A percentile compares a stretch with the other conserved stretches of the same genome.
Evolutionary conservation across 495 filamentous ascomycete genomes (phyloP).

Genomic region (Hypomontagnella submonticulosa): DNA sequence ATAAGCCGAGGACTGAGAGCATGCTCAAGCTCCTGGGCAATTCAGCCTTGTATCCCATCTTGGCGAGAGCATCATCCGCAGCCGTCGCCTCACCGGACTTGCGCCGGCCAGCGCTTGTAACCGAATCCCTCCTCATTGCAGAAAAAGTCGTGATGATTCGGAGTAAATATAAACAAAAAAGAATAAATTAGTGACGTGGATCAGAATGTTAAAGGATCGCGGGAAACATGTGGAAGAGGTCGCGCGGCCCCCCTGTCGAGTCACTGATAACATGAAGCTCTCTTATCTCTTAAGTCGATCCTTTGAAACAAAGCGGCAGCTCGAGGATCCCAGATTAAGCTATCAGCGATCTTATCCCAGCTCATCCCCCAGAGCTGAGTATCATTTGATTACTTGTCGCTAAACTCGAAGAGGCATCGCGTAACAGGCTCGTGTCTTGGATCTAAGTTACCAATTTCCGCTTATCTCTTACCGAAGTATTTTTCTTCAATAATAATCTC

Average conservation of each 20-base stretch:
- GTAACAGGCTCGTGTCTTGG: slow-evolving; percentile 11
- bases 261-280: slow-evolving; percentile 31
- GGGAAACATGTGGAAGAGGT: not conserved
- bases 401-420: slow-evolving; percentile 35
- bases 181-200: slow-evolving; percentile 1
- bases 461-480: slow-evolving; percentile 1
- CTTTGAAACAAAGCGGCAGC: slow-evolving; percentile 10
- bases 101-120: slow-evolving; percentile 30
- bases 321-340: slow-evolving; percentile 20
- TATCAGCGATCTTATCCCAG: slow-evolving; percentile 14
- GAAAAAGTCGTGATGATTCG: slow-evolving; percentile 3
- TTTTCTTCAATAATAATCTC: too few relatives aligned
- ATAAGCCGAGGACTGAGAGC: slow-evolving; percentile 72
- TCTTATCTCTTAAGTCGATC: slow-evolving; percentile 31
- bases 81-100: slow-evolving; percentile 29
- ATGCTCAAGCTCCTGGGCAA: slow-evolving; percentile 71
- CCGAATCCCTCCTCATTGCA: slow-evolving; percentile 31
- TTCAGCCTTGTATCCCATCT: slow-evolving; percentile 73
- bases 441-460: slow-evolving; percentile 10
- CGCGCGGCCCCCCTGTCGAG: slow-evolving; percentile 15
- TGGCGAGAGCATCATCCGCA: slow-evolving; percentile 66
- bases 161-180: not conserved
- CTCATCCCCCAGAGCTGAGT: slow-evolving; percentile 16
- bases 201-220: not conserved
- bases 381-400: slow-evolving; percentile 18